These are phyloP conservation scores for Russula ochroleuca DNA, from an alignment of 768 basidiomycete species.

Conservation along the genomic window DNA sequence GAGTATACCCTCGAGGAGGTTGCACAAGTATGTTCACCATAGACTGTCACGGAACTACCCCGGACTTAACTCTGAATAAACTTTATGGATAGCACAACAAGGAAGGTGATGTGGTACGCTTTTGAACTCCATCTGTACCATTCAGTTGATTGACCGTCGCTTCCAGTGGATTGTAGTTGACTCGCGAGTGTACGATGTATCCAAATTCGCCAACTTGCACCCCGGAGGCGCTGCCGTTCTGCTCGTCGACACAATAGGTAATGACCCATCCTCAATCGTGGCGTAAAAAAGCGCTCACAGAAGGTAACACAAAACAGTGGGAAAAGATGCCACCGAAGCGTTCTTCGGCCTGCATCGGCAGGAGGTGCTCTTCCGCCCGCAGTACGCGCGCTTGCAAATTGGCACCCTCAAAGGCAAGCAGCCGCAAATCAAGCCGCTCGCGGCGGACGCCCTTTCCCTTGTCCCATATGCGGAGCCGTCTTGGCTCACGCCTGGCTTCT, in stretches of 20 bases:
- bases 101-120: slow-evolving; percentile 70
- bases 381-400: slow-evolving; percentile 66
- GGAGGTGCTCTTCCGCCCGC: slow-evolving; percentile 71
- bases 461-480: slow-evolving; percentile 86
- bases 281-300: not conserved
- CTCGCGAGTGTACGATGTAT: slow-evolving; percentile 75
- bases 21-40: slow-evolving; percentile 47
- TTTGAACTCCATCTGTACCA: not conserved
- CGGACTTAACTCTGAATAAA: not conserved
- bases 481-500: slow-evolving; percentile 66
- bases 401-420: slow-evolving; percentile 57
- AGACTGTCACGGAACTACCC: not conserved
- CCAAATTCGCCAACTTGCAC: slow-evolving; percentile 77
- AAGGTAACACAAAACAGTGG: slow-evolving; percentile 40
- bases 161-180: slow-evolving; percentile 77
- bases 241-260: slow-evolving; percentile 60
- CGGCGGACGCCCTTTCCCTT: slow-evolving; percentile 60
- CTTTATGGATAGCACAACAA: slow-evolving; percentile 68
- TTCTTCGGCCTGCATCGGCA: slow-evolving; percentile 86
- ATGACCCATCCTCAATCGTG: not conserved
- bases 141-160: not conserved
- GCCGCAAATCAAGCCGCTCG: slow-evolving; percentile 49
- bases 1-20: slow-evolving; percentile 58
- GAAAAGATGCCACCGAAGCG: slow-evolving; percentile 68
- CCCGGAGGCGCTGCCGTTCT: slow-evolving; percentile 82